Conservation (phyloP, 257 asterid species). For the Penstemon barbatus region DNA sequence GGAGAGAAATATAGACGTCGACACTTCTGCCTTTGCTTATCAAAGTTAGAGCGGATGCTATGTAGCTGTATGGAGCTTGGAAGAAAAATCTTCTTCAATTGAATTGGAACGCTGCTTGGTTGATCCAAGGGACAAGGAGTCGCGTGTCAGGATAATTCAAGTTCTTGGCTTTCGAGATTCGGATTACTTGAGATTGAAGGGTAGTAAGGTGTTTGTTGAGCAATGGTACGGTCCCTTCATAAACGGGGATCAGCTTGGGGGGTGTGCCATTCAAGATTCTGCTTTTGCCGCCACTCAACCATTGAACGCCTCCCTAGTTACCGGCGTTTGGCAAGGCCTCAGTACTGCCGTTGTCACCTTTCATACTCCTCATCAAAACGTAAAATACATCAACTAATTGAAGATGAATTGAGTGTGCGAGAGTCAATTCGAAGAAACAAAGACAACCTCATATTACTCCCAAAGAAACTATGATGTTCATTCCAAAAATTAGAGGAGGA, state of each 20-base stretch:
- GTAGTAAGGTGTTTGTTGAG: constrained; percentile 64
- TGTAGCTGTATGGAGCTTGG: constrained; percentile 55
- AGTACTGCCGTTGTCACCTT: constrained; percentile 42
- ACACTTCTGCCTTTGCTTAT: constrained; percentile 53
- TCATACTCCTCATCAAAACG: constrained; percentile 27
- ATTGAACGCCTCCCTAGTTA: constrained; percentile 44
- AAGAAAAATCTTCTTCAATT: not conserved
- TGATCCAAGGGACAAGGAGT: constrained; percentile 57
- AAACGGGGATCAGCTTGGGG: constrained; percentile 96
- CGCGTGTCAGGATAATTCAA: constrained; percentile 67
- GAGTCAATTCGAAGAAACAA: constrained; percentile 46
- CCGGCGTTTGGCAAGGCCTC: constrained; percentile 63
- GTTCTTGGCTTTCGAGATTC: constrained; percentile 31
- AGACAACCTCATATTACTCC: constrained; percentile 53
- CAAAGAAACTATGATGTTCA: constrained; percentile 84
- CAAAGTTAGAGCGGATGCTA: constrained; percentile 57
- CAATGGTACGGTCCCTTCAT: constrained; percentile 96
- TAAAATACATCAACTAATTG: constrained; percentile 44
- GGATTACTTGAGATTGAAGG: constrained; percentile 33
- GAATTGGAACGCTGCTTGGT: constrained; percentile 86
- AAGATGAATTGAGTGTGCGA: constrained; percentile 26
- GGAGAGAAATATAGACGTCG: constrained; percentile 35
- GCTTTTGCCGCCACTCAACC: constrained; percentile 85
- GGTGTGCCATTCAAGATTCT: constrained; percentile 80
- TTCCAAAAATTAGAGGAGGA: constrained; percentile 28